Percentiles rank a stretch among this genome's conserved stretches.
phyloP scores from a whole-genome alignment of 2,329 filamentous ascomycete genomes.

The Fusarium sp. region DNA sequence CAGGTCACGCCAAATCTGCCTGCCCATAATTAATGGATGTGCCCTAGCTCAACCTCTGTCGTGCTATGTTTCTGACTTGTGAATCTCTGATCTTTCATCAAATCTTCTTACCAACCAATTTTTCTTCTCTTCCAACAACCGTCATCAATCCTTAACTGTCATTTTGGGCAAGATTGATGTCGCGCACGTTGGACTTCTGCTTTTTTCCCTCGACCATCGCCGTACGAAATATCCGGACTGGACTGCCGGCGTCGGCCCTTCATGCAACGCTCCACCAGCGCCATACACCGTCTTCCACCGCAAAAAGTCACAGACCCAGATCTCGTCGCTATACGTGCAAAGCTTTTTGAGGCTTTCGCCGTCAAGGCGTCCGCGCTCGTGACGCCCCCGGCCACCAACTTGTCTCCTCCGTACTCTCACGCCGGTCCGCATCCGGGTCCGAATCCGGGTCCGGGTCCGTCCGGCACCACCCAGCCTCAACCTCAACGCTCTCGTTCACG shows the following conservation, averaged over 20 bases:
- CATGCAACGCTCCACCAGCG: conserved; percentile 20
- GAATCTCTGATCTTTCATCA: conserved; percentile 17
- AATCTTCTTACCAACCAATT: background rate
- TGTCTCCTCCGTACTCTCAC: conserved; percentile 26
- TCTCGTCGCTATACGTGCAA: conserved; percentile 28
- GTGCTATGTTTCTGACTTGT: conserved; percentile 24
- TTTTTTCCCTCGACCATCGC: background rate
- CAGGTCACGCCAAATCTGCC: conserved; percentile 30
- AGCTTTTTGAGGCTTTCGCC: conserved; percentile 24
- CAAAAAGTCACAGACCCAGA: conserved; percentile 32
- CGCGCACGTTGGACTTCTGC: background rate
- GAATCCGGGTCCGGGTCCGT: background rate
- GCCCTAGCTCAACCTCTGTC: conserved; percentile 21
- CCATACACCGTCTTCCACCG: conserved; percentile 18
- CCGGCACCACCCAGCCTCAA: background rate
- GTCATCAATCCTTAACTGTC: conserved; percentile 1
- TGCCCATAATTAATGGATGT: conserved; percentile 33
- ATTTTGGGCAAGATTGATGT: conserved; percentile 30
- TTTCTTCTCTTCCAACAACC: background rate
- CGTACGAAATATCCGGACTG: background rate
- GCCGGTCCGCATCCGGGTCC: conserved; percentile 2
- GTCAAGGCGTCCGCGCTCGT: conserved; percentile 30
- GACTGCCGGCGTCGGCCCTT: conserved; percentile 25
- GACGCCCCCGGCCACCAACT: conserved; percentile 33
- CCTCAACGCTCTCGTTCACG: conserved; percentile 9